Evolutionary conservation across 2,329 filamentous ascomycete genomes (phyloP), one percentile per base, ranked within the genome.

Genomic region (Cladosporium sp.): DNA sequence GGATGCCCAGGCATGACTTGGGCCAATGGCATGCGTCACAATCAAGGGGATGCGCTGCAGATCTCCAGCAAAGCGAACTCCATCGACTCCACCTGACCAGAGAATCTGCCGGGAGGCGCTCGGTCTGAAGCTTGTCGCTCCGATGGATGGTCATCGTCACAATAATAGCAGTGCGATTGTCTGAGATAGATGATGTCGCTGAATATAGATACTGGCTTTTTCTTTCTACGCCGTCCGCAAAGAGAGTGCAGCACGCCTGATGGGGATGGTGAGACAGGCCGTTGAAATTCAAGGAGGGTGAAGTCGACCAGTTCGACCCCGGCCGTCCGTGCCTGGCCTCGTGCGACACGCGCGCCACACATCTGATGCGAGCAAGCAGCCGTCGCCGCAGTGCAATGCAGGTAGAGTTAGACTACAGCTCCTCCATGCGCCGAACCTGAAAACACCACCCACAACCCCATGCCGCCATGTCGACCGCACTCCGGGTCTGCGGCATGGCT

Each of bases 391-490:
- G 42, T 25, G 42, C 15, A 15, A 28, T 45, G 42, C 22, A 19
- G 42, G 9, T 17, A 28, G 42, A 10, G 42, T 17, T 17, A 28
- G 42, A 10, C 22, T 28, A 3, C 12, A 35, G 9, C n/a, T 17
- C 19, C 35, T n/a, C 7, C 47, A 36, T 36, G 47, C 47, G 6
- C 19, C 28, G 22, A 32, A 42, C n/a, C 39, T 36, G 37, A 22
- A 15, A 17, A 47, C 40, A 55, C 15, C 28, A 51, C 36, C 20
- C 56, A 50, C 36, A 24, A 45, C 45, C 51, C 34, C 34, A 60
- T 53, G 44, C 55, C 45, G 12, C 49, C 55, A 32, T 55, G 44
- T 34, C 35, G 40, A 24, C 34, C 56, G 48, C 48, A 42, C n/a
- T 13, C 20, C 56, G 34, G 50, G 34, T 28, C 32, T 25, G 42